These are phyloP conservation scores for Tetrahymena thermophila DNA, from an alignment of 73 alveolate genomes.

Conservation along the genomic window DNA sequence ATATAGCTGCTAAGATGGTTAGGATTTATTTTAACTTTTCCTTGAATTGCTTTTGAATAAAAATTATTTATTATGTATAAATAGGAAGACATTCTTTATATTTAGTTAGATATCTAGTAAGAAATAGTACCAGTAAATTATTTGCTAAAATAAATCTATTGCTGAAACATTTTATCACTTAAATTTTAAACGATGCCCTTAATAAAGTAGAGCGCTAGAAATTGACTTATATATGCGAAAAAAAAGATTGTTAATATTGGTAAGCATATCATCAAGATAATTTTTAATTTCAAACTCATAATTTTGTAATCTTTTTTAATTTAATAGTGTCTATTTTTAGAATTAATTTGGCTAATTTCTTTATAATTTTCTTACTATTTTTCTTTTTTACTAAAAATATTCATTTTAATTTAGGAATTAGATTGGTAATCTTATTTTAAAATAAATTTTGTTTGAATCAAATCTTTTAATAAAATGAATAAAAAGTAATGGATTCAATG, in stretches of 20 bases:
- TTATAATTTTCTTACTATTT: too few species aligned
- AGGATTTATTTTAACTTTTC: background rate
- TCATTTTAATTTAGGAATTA: too few species aligned
- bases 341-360: too few species aligned
- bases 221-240: background rate
- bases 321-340: too few species aligned
- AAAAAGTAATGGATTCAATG: too few species aligned
- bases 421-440: too few species aligned
- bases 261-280: background rate
- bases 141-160: background rate
- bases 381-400: too few species aligned
- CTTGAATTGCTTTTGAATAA: background rate
- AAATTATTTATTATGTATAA: too few species aligned
- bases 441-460: too few species aligned
- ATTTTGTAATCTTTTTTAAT: too few species aligned
- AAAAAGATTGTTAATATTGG: background rate
- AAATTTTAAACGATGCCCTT: background rate
- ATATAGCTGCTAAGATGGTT: background rate
- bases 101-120: background rate
- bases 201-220: background rate
- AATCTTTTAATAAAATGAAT: too few species aligned
- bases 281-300: background rate
- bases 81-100: background rate
- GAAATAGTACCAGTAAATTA: background rate
- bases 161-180: background rate